Evolutionary conservation across 345 rosid genomes (phyloP).

Genomic region (Brassica cretica): DNA sequence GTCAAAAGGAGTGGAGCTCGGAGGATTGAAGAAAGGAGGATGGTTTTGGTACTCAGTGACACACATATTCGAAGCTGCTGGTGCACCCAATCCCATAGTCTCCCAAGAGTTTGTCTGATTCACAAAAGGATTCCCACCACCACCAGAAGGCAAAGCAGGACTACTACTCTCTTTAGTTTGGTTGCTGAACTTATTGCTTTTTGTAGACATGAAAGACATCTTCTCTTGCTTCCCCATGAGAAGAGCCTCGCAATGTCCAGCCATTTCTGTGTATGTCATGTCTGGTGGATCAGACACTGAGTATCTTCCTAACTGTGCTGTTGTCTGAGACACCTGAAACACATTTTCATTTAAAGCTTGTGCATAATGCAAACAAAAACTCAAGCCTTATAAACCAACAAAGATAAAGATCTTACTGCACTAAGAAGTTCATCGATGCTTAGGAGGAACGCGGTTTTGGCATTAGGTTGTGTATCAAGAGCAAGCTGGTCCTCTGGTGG

Average conservation of each 20-base stretch:
- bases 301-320: conserved; percentile 56
- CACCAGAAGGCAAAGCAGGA: conserved; percentile 30
- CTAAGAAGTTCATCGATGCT: conserved; percentile 62
- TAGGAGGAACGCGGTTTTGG: conserved; percentile 45
- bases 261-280: conserved; percentile 69
- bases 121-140: conserved; percentile 50
- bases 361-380: background rate
- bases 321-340: conserved; percentile 56
- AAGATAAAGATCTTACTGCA: conserved; percentile 48
- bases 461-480: conserved; percentile 29
- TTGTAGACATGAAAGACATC: conserved; percentile 56
- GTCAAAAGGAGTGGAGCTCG: conserved; percentile 62
- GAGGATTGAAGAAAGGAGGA: conserved; percentile 1
- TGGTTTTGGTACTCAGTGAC: background rate
- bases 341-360: background rate
- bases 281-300: conserved; percentile 56
- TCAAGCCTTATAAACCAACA: background rate
- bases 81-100: conserved; percentile 27
- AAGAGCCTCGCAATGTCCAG: conserved; percentile 74
- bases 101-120: conserved; percentile 36
- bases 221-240: conserved; percentile 62
- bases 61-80: conserved; percentile 32
- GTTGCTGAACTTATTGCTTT: conserved; percentile 41
- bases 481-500: conserved; percentile 47
- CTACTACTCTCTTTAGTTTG: conserved; percentile 16